Conservation (phyloP, 768 basidiomycete genomes). For the Nidularia pulvinata region DNA sequence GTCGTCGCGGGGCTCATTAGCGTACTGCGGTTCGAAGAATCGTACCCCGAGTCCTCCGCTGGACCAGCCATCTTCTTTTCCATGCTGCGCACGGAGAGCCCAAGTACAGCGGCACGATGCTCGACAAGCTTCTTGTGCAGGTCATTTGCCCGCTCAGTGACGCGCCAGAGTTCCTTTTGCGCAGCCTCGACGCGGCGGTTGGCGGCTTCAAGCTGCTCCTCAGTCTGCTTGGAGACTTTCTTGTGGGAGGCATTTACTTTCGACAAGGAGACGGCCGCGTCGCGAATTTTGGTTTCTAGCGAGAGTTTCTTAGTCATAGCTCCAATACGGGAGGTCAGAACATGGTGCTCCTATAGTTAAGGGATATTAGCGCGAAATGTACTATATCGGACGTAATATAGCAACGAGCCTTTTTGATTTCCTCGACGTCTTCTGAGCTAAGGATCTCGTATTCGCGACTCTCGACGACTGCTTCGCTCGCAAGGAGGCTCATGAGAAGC, state of each 20-base stretch:
- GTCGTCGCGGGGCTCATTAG: conserved; percentile 42
- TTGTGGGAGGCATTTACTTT: conserved; percentile 64
- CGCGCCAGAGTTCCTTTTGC: conserved; percentile 69
- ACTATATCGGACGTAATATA: too few relatives aligned
- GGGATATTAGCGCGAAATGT: conserved; percentile 5
- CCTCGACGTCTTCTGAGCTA: conserved; percentile 49
- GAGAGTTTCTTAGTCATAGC: conserved; percentile 74
- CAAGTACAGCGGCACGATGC: conserved; percentile 83
- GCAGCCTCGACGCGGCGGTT: conserved; percentile 69
- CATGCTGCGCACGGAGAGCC: conserved; percentile 64
- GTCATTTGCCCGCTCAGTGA: conserved; percentile 66
- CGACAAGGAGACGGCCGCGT: conserved; percentile 77
- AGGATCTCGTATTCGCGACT: conserved; percentile 81
- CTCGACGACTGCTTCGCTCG: conserved; percentile 95
- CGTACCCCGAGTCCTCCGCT: conserved; percentile 50
- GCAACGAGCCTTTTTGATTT: conserved; percentile 44
- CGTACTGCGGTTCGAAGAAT: conserved; percentile 49
- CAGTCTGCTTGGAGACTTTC: conserved; percentile 60
- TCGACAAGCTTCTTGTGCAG: conserved; percentile 68
- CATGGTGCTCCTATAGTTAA: conserved; percentile 64
- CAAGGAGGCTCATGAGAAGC: conserved; percentile 84
- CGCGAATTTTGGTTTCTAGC: conserved; percentile 86
- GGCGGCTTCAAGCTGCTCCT: conserved; percentile 74
- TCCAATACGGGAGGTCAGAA: conserved; percentile 62
- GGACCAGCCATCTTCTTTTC: conserved; percentile 50